Evolutionary conservation across 1,139 yeast species (phyloP), one percentile per base, ranked within the genome.

Genomic region (Debaryomycetaceae sp.): DNA sequence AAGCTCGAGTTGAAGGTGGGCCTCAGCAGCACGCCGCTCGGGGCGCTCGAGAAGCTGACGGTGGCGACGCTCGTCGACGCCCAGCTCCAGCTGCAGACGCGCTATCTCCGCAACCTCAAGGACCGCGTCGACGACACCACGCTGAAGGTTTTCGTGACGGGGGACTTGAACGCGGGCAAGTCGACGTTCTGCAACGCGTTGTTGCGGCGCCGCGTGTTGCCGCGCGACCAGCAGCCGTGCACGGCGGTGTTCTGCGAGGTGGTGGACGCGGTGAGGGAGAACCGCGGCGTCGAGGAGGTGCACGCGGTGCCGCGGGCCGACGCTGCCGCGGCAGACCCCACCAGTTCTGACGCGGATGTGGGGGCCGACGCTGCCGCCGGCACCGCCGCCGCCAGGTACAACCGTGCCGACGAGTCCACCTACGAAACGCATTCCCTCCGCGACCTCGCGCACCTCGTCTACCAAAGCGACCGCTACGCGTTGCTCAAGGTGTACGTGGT

Each of bases 151-250:
- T 78, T 93, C 45, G 89, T 93, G 23, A 93, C 98, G 2, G 99
- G 99, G 29, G 99, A 93, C 55, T 71, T 93, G 45, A 93, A 93
- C 54, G 84, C 98, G 0, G 99, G 99, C 4, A 93, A 93, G 51
- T 86, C 96, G 1, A 84, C 96, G 1, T 86, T 93, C 46, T 93
- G 98, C 57, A 93, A 93, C 51, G 93, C 96, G 0, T 62, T 93
- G 29, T 61, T 93, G 40, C 69, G 93, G 42, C 71, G 94, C 38
- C 75, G 76, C 33, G 58, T 93, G 2, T 63, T 91, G 30, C 98
- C 99, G 0, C 95, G 84, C 46, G 99, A 93, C 55, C 98, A 93
- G 51, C 95, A 93, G 49, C 99, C 99, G 1, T 89, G 97, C 47
- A 93, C 99, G 0, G 81, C 86, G 35, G 96, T 93, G 1, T 93